Percentiles rank a stretch among this genome's conserved stretches.
These are phyloP conservation scores for Amauroascus verrucosus DNA, from an alignment of 2,329 filamentous ascomycete genomes.

Conservation along the genomic window DNA sequence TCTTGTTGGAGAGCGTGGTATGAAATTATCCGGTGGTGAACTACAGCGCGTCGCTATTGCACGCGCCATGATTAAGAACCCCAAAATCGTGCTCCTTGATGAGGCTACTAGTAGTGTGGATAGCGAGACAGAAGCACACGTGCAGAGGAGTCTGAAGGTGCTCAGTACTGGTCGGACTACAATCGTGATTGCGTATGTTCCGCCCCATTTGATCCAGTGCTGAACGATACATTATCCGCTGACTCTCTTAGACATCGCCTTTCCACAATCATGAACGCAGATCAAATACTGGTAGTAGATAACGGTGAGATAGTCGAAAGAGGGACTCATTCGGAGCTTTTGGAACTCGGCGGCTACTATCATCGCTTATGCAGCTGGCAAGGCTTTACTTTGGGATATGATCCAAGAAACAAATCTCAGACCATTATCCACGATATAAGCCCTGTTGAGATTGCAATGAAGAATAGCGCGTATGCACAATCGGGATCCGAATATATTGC, in stretches of 20 bases:
- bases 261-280: slow-evolving; percentile 59
- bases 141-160: slow-evolving; percentile 40
- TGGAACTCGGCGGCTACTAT: slow-evolving; percentile 52
- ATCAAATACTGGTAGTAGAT: slow-evolving; percentile 56
- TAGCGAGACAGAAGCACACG: slow-evolving; percentile 36
- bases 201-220: slow-evolving; percentile 22
- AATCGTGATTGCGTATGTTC: slow-evolving; percentile 42
- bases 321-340: slow-evolving; percentile 51
- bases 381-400: slow-evolving; percentile 4
- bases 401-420: not conserved
- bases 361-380: slow-evolving; percentile 44
- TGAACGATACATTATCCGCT: slow-evolving; percentile 3
- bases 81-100: slow-evolving; percentile 39
- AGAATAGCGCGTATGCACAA: not conserved
- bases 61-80: slow-evolving; percentile 36
- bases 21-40: slow-evolving; percentile 44
- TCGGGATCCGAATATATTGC: not conserved
- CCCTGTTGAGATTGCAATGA: not conserved
- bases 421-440: not conserved
- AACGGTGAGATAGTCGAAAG: slow-evolving; percentile 54
- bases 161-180: slow-evolving; percentile 43
- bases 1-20: slow-evolving; percentile 41
- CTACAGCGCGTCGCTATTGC: slow-evolving; percentile 43
- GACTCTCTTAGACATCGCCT: slow-evolving; percentile 46
- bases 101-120: slow-evolving; percentile 45